Evolutionary conservation across 352 stramenopile genomes (phyloP), one percentile per base, ranked within the genome.

Genomic region (Pythium folliculosum): DNA sequence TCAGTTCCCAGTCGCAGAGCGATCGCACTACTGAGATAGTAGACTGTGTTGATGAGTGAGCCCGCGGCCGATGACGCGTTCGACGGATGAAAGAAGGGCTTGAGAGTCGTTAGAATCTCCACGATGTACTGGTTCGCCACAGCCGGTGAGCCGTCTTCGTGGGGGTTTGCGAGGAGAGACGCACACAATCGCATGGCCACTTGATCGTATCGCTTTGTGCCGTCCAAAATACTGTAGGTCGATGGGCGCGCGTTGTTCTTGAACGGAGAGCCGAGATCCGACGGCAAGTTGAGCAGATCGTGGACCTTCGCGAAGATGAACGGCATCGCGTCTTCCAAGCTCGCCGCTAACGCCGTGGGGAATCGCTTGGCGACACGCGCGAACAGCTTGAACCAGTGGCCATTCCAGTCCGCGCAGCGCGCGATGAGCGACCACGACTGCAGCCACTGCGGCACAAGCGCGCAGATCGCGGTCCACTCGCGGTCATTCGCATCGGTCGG

Each of bases 271-370:
- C 81, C 82, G 22, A 92, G 70, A 53, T 92, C 84, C 17, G 82
- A 91, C 25, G 84, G 84, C 25, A 92, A 59, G 4, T 84, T 70
- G 23, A 91, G 57, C 17, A 81, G 61, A 37, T 89, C 77, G 55
- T 87, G 82, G 14, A 90, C 71, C 65, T 92, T 91, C 21, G 74
- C 83, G 49, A 88, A 91, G 14, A 92, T 10, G 52, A 90, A 92
- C 43, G 79, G 66, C 27, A 88, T 58, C 32, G 82, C 77, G 13
- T 75, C 52, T 9, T 45, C 13, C 10, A 65, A 21, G 22, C 12
- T 53, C 1, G 25, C 17, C 0, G 25, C 30, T 13, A 72, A 60
- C 3, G 49, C 17, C 12, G 67, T 52, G 1, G 77, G 75, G 58
- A 85, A 81, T 45, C 66, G 67, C 59, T 91, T 92, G 19, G 68